These are phyloP conservation scores for Clitoria ternatea DNA, from an alignment of 306 rosid species.

Conservation along the genomic window DNA sequence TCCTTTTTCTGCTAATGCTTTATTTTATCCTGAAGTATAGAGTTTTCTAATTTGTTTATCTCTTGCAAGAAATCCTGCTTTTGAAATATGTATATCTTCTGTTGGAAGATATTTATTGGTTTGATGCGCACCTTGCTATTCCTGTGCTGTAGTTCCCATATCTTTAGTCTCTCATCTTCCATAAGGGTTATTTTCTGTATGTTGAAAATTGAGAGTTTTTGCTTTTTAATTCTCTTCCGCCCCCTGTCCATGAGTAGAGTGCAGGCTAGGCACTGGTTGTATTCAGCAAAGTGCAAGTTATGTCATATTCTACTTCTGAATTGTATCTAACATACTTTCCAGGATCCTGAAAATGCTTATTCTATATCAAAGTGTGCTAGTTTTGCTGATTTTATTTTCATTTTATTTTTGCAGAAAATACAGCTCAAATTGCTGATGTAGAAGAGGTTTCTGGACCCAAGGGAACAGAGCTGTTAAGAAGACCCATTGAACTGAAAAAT, in stretches of 20 bases:
- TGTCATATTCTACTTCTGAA: slow-evolving; percentile 11
- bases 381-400: slow-evolving; percentile 11
- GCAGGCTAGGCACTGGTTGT: background rate
- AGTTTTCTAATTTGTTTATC: slow-evolving; percentile 14
- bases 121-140: slow-evolving; percentile 2
- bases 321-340: background rate
- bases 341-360: background rate
- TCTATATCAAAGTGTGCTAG: background rate
- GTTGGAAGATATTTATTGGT: background rate
- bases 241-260: background rate
- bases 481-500: slow-evolving; percentile 75
- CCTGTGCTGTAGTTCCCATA: background rate
- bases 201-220: background rate
- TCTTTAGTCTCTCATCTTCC: background rate
- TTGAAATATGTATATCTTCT: background rate
- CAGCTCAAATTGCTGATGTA: slow-evolving; percentile 62
- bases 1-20: slow-evolving; percentile 20
- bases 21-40: slow-evolving; percentile 1
- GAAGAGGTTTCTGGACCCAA: slow-evolving; percentile 59
- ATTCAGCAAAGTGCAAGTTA: slow-evolving; percentile 13
- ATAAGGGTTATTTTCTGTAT: background rate
- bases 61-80: slow-evolving; percentile 3
- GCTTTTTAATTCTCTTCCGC: slow-evolving; percentile 7
- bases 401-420: slow-evolving; percentile 44
- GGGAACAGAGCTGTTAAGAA: slow-evolving; percentile 57